Conservation (phyloP, 1,139 yeast species). For the Saccharomyces pastorianus region DNA sequence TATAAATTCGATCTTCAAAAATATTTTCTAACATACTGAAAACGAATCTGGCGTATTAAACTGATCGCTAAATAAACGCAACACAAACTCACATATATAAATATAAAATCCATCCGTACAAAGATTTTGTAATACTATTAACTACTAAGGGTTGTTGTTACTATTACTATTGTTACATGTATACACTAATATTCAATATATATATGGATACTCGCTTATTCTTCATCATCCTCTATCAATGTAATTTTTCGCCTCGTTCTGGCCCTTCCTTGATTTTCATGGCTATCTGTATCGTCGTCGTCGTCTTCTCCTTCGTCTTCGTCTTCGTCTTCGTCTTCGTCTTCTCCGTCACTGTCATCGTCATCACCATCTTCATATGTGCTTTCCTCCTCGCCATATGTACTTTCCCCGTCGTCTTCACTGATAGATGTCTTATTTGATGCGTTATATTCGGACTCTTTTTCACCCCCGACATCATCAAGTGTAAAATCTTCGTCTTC, state of each 20-base stretch:
- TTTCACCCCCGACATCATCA: background rate
- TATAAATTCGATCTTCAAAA: conserved; percentile 24
- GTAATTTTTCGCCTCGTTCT: background rate
- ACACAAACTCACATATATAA: background rate
- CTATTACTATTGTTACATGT: background rate
- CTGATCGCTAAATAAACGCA: background rate
- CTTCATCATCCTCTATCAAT: background rate
- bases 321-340: conserved; percentile 9
- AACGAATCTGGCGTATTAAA: background rate
- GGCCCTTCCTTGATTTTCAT: conserved; percentile 8
- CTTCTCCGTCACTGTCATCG: conserved; percentile 13
- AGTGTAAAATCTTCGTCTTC: background rate
- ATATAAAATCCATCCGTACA: background rate
- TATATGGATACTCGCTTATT: background rate
- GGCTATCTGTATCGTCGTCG: conserved; percentile 10
- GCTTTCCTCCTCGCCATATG: background rate
- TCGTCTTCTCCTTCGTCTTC: conserved; percentile 17
- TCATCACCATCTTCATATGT: conserved; percentile 14
- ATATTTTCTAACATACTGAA: conserved; percentile 4
- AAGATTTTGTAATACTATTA: background rate
- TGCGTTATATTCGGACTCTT: background rate
- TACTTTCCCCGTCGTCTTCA: too few relatives aligned
- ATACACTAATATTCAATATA: background rate
- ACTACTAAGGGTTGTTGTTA: background rate
- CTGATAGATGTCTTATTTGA: too few relatives aligned